Conservation (phyloP, 2,329 filamentous ascomycete species). For the Colletotrichum trifolii region DNA sequence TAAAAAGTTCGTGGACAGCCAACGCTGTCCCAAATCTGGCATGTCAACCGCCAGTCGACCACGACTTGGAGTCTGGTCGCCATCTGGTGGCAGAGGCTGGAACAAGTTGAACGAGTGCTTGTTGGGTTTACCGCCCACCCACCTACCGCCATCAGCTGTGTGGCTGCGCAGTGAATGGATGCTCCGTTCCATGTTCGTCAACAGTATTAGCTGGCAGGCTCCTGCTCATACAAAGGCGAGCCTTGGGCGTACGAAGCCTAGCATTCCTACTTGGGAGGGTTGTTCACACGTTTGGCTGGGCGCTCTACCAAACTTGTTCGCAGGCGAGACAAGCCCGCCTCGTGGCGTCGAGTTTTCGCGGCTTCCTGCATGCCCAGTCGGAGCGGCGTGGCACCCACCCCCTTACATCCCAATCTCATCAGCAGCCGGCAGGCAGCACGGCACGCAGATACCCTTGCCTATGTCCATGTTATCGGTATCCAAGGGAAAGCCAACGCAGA, state of each 20-base stretch:
- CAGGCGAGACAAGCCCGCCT: slow-evolving; percentile 18
- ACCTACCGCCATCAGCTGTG: too few relatives aligned
- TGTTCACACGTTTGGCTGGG: neutral
- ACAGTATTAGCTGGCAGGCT: too few relatives aligned
- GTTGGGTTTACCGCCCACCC: too few relatives aligned
- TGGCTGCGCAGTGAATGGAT: too few relatives aligned
- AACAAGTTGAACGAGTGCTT: neutral
- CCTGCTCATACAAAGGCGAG: too few relatives aligned
- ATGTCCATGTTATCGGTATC: slow-evolving; percentile 22
- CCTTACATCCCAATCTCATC: slow-evolving; percentile 5
- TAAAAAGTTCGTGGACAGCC: neutral
- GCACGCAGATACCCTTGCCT: slow-evolving; percentile 10
- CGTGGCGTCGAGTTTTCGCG: slow-evolving; percentile 30
- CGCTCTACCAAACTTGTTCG: slow-evolving; percentile 29
- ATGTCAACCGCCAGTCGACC: slow-evolving; percentile 14
- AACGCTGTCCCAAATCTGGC: slow-evolving; percentile 6
- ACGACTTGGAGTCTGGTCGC: neutral
- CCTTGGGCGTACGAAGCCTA: too few relatives aligned
- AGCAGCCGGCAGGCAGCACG: neutral
- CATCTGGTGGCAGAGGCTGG: slow-evolving; percentile 11
- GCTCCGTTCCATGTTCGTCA: too few relatives aligned
- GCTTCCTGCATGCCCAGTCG: slow-evolving; percentile 15
- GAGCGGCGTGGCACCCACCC: slow-evolving; percentile 14
- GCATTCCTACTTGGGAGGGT: too few relatives aligned
- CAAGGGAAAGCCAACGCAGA: slow-evolving; percentile 9